phyloP scores from a whole-genome alignment of 306 rosid species.

The Vigna unguiculata region DNA sequence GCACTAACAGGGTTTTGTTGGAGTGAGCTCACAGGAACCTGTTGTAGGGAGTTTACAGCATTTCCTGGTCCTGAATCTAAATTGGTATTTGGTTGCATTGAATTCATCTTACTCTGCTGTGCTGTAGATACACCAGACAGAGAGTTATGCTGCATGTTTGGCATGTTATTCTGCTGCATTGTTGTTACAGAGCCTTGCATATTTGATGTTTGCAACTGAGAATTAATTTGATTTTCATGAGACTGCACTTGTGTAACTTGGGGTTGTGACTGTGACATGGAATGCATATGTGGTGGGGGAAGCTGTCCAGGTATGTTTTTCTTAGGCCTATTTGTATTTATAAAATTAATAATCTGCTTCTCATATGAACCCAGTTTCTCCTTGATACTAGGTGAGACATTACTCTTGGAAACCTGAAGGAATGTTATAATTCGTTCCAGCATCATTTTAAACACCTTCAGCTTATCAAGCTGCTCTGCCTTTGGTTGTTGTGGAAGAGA shows the following conservation, averaged over 20 bases:
- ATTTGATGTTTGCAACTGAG: conserved; percentile 77
- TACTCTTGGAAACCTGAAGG: conserved; percentile 65
- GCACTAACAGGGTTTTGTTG: conserved; percentile 78
- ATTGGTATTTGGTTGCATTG: conserved; percentile 68
- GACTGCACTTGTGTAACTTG: conserved; percentile 73
- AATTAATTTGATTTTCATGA: conserved; percentile 83
- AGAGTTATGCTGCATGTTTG: conserved; percentile 76
- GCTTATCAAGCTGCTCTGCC: conserved; percentile 69
- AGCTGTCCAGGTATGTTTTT: conserved; percentile 72
- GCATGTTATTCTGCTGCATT: conserved; percentile 66
- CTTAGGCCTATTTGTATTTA: conserved; percentile 70
- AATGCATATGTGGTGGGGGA: conserved; percentile 72
- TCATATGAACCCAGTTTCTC: conserved; percentile 72
- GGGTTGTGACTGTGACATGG: conserved; percentile 73
- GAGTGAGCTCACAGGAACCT: conserved; percentile 66
- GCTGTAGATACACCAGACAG: conserved; percentile 63
- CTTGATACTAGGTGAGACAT: conserved; percentile 49
- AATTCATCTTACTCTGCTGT: conserved; percentile 67
- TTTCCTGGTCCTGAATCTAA: conserved; percentile 79
- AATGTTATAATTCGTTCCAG: conserved; percentile 72
- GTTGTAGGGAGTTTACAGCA: conserved; percentile 67
- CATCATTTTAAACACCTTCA: conserved; percentile 72
- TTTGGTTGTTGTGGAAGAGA: conserved; percentile 72
- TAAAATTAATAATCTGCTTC: conserved; percentile 71
- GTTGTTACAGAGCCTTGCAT: conserved; percentile 66